Percentiles rank a stretch among this genome's conserved stretches.
Evolutionary conservation across 1,284 basidiomycete species (phyloP).

Genomic region (Trichosporon sp.): DNA sequence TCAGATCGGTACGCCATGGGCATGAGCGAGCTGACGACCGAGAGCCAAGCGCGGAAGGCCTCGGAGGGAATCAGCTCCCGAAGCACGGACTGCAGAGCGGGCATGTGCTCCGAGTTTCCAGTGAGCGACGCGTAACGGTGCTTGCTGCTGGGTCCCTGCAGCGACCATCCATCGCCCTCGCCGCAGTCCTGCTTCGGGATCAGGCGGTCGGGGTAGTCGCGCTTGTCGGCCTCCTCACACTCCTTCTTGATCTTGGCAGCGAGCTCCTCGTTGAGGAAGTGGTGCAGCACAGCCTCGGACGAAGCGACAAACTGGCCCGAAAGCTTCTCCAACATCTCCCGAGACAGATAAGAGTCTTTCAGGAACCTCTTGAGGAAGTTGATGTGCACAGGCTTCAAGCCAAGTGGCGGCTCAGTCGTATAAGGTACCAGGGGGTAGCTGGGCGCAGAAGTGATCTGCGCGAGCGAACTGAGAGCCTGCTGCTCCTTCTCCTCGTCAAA

Average conservation of each 20-base stretch:
- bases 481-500: slow-evolving; percentile 64
- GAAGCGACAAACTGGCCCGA: slow-evolving; percentile 78
- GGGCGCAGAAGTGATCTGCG: slow-evolving; percentile 56
- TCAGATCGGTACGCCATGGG: slow-evolving; percentile 68
- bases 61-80: slow-evolving; percentile 65
- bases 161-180: slow-evolving; percentile 59
- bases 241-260: slow-evolving; percentile 63
- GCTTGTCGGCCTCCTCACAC: slow-evolving; percentile 60
- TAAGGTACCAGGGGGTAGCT: slow-evolving; percentile 48
- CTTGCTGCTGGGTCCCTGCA: slow-evolving; percentile 87
- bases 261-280: slow-evolving; percentile 67
- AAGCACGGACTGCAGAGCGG: slow-evolving; percentile 59
- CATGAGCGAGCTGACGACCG: slow-evolving; percentile 69
- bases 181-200: slow-evolving; percentile 60
- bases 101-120: slow-evolving; percentile 22
- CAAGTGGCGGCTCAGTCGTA: slow-evolving; percentile 38
- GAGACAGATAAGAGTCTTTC: slow-evolving; percentile 83
- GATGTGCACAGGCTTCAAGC: slow-evolving; percentile 59
- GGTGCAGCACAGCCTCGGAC: slow-evolving; percentile 83
- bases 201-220: slow-evolving; percentile 50
- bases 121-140: slow-evolving; percentile 76
- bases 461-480: slow-evolving; percentile 53
- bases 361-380: slow-evolving; percentile 74
- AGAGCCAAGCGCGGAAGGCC: slow-evolving; percentile 87
- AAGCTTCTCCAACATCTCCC: slow-evolving; percentile 72